Evolutionary conservation across 2,329 filamentous ascomycete genomes (phyloP).

Genomic region (Camillea tinctor): DNA sequence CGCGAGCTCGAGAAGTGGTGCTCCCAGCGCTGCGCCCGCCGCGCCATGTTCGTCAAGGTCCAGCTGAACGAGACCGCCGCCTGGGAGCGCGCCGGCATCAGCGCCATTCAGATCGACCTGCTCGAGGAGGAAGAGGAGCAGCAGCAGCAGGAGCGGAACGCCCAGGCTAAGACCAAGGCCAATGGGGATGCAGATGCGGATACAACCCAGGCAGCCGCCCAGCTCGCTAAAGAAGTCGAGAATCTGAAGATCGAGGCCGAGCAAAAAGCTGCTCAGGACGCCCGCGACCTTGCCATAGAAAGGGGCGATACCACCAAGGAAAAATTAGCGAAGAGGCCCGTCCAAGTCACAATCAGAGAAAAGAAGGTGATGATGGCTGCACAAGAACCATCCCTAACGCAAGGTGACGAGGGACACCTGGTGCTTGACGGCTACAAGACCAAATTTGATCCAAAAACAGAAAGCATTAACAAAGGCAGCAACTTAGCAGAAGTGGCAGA

Average conservation of each 20-base stretch:
- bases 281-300: conserved; percentile 30
- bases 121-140: conserved; percentile 62
- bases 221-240: conserved; percentile 36
- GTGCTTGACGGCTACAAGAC: conserved; percentile 52
- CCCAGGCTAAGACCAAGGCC: not conserved
- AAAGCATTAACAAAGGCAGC: conserved; percentile 19
- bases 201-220: not conserved
- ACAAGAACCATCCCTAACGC: conserved; percentile 38
- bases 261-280: conserved; percentile 26
- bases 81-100: conserved; percentile 71
- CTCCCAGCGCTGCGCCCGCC: conserved; percentile 71
- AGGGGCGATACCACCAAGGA: conserved; percentile 26
- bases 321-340: conserved; percentile 36
- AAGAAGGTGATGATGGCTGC: conserved; percentile 43
- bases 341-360: conserved; percentile 53
- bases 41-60: conserved; percentile 82
- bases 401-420: conserved; percentile 41
- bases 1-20: conserved; percentile 86
- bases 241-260: conserved; percentile 44
- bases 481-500: conserved; percentile 8
- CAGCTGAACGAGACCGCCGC: conserved; percentile 84
- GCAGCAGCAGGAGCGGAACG: not conserved
- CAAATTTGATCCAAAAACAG: conserved; percentile 33
- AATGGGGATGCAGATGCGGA: not conserved
- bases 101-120: conserved; percentile 58